Base-by-base conservation (phyloP, 176 grass and related monocot species). In the Puya raimondii region DNA sequence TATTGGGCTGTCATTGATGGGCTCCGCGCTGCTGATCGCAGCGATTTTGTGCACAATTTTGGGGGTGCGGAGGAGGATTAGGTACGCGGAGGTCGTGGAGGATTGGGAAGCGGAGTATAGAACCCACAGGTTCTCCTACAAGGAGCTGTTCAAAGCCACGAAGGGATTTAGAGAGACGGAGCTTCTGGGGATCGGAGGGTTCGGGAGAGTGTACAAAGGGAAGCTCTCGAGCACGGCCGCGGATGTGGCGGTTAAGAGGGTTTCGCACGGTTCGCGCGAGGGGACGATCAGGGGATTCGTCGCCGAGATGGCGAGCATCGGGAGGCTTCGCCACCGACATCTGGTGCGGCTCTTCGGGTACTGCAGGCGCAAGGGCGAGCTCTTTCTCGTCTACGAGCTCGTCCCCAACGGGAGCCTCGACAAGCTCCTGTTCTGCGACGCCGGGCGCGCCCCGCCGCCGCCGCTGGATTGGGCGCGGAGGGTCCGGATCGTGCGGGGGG, bases 401-500 rank as follows among this genome's bases (percentile, higher is more conserved):
- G 17, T 57, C 15, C 53, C 53, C 14, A 57, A 57, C 11, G 13
- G 53, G 14, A 57, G 53, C 53, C 17, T 57, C 14, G 53, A 57
- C 53, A 57, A 57, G 11, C 17, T 16, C 12, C 17, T 57, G 11
- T 57, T 26, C 25, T 23, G 23, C 23, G 23, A 23, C 23, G 23
- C 23, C 7, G 74, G 67, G 18, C 14, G 18, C 12, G 3, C 0
- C 12, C 25, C 25, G 25, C 67, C 20, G 16, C 50, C 64, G 9
- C 1, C 25, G 9, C 26, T 76, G 13, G 27, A 48, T 3, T 76
- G 74, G 74, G 26, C 21, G 17, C 16, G 16, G 22, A 53, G 74
- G 23, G 22, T 76, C 10, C 50, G 51, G 49, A 57, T 76, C 50
- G 57, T 76, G 50, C 67, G 71, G 81, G 86, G 78, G 3, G 81